A percentile compares a stretch with the other conserved stretches of the same genome.
Evolutionary conservation across 2,329 filamentous ascomycete genomes (phyloP).

Genomic region (Ophiobolus disseminans): DNA sequence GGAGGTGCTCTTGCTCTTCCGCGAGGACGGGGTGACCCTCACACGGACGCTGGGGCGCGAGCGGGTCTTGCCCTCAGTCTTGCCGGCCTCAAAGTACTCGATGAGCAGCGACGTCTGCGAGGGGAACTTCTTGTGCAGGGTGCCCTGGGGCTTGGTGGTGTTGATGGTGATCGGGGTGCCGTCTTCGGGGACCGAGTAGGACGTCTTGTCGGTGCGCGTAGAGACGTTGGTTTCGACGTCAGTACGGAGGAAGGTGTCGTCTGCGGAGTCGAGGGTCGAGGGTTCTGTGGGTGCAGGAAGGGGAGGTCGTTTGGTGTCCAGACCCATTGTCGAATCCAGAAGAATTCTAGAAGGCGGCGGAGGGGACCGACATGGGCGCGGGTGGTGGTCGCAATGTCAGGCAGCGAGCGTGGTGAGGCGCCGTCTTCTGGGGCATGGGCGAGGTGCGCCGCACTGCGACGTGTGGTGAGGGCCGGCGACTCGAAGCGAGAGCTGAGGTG

Average conservation of each 20-base stretch:
- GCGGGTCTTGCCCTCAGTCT: constrained; percentile 65
- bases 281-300: constrained; percentile 82
- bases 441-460: constrained; percentile 17
- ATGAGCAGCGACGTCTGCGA: constrained; percentile 93
- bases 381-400: constrained; percentile 10
- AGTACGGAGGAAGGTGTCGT: constrained; percentile 53
- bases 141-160: constrained; percentile 71
- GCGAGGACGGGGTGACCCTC: constrained; percentile 74
- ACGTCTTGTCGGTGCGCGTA: constrained; percentile 71
- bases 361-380: constrained; percentile 41
- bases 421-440: constrained; percentile 10
- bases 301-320: constrained; percentile 62
- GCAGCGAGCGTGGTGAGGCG: constrained; percentile 10
- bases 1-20: constrained; percentile 54
- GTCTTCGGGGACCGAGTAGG: constrained; percentile 83
- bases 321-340: constrained; percentile 51
- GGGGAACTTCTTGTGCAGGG: constrained; percentile 60
- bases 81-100: constrained; percentile 90
- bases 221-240: constrained; percentile 73
- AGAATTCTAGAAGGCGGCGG: constrained; percentile 39
- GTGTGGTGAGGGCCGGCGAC: constrained; percentile 16
- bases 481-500: constrained; percentile 20
- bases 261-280: constrained; percentile 67
- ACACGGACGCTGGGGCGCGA: constrained; percentile 84
- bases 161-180: constrained; percentile 91